A percentile compares a stretch with the other conserved stretches of the same genome.
Evolutionary conservation across 176 grass and related monocot species (phyloP).

Genomic region (Canna indica): DNA sequence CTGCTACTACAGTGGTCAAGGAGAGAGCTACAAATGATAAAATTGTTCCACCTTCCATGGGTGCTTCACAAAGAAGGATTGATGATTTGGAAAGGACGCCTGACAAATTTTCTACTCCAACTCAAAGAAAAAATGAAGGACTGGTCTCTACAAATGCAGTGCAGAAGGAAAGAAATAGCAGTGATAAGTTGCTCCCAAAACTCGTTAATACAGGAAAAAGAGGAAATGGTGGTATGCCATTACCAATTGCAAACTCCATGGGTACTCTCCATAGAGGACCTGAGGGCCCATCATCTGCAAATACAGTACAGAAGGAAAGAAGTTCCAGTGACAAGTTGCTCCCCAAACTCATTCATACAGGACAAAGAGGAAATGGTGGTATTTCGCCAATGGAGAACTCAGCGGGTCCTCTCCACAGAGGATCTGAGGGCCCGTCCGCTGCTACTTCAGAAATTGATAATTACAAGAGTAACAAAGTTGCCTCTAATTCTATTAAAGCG

Average conservation of each 20-base stretch:
- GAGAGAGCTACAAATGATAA: conserved; percentile 36
- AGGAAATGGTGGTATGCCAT: conserved; percentile 26
- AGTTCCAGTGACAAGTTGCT: conserved; percentile 1
- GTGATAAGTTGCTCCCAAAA: neutral
- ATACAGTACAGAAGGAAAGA: conserved; percentile 30
- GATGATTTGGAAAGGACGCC: conserved; percentile 34
- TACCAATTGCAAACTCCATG: conserved; percentile 25
- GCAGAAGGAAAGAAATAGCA: conserved; percentile 25
- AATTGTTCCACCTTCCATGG: conserved; percentile 28
- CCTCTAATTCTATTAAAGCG: conserved; percentile 45
- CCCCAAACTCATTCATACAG: neutral
- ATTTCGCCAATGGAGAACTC: conserved; percentile 26
- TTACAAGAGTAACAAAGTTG: conserved; percentile 31
- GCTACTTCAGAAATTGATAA: conserved; percentile 27
- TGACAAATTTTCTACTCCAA: conserved; percentile 44
- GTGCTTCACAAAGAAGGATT: conserved; percentile 29
- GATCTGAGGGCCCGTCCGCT: conserved; percentile 29
- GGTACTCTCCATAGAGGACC: conserved; percentile 28
- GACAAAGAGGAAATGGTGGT: conserved; percentile 28
- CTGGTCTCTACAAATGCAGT: conserved; percentile 22
- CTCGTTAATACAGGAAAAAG: conserved; percentile 2
- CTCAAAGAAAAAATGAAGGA: conserved; percentile 40
- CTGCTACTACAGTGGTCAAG: conserved; percentile 28
- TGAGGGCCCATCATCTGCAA: conserved; percentile 33
- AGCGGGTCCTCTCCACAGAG: conserved; percentile 21